A percentile compares a stretch with the other conserved stretches of the same genome.
phyloP scores from a whole-genome alignment of 2,329 filamentous ascomycete genomes.

The Calonectria montana region DNA sequence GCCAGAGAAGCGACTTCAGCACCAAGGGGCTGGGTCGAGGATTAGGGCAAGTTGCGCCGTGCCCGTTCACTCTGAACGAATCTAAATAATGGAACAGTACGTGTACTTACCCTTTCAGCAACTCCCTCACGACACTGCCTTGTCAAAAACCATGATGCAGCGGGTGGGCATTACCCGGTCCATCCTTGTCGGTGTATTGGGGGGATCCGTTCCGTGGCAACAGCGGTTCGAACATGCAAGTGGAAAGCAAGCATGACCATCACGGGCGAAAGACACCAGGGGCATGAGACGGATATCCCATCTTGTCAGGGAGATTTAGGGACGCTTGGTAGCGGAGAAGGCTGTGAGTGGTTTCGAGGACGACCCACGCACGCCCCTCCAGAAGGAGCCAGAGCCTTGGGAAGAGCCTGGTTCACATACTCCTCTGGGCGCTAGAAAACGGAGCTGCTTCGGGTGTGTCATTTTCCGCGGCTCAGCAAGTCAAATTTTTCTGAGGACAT shows the following conservation, averaged over 20 bases:
- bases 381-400: conserved; percentile 12
- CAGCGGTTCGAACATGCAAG: conserved; percentile 25
- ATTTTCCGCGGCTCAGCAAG: conserved; percentile 2
- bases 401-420: conserved; percentile 1
- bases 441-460: conserved; percentile 23
- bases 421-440: conserved; percentile 3
- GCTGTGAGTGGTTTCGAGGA: not conserved
- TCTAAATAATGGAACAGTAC: conserved; percentile 6
- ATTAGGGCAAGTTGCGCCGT: conserved; percentile 8
- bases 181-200: conserved; percentile 23
- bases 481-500: not conserved
- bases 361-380: conserved; percentile 12
- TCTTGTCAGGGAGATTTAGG: conserved; percentile 8
- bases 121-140: conserved; percentile 13
- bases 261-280: conserved; percentile 20
- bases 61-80: conserved; percentile 9
- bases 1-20: conserved; percentile 11
- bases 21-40: conserved; percentile 1
- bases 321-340: conserved; percentile 4
- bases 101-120: conserved; percentile 8
- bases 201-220: conserved; percentile 13
- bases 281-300: conserved; percentile 12
- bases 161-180: not conserved
- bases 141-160: not conserved
- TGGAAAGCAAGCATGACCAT: conserved; percentile 3